A percentile compares a stretch with the other conserved stretches of the same genome.
Evolutionary conservation across 176 grass and related monocot genomes (phyloP).

Genomic region (Oryza meyeriana): DNA sequence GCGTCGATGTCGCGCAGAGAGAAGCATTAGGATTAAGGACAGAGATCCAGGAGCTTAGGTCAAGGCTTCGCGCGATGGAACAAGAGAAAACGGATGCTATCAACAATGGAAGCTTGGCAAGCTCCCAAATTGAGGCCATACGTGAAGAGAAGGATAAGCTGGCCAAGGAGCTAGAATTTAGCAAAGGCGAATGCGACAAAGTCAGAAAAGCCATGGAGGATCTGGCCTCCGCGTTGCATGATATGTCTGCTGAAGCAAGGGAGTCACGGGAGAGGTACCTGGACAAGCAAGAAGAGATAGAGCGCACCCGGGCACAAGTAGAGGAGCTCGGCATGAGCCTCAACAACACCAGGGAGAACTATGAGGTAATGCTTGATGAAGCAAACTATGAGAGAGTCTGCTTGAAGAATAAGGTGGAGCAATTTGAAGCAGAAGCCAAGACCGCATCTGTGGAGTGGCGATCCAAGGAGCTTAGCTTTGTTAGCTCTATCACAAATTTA

Average conservation of each 20-base stretch:
- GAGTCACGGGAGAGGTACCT: slow-evolving; percentile 51
- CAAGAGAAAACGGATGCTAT: slow-evolving; percentile 42
- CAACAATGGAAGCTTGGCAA: slow-evolving; percentile 41
- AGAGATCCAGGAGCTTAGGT: slow-evolving; percentile 50
- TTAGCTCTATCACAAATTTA: slow-evolving; percentile 47
- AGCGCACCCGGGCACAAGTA: slow-evolving; percentile 48
- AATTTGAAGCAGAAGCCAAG: slow-evolving; percentile 52
- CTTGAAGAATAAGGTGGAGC: slow-evolving; percentile 57
- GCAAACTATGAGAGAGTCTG: slow-evolving; percentile 66
- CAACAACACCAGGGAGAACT: slow-evolving; percentile 56
- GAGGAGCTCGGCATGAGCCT: slow-evolving; percentile 53
- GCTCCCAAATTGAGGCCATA: slow-evolving; percentile 41
- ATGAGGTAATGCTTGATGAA: slow-evolving; percentile 68
- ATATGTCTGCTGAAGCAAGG: slow-evolving; percentile 64
- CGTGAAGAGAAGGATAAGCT: slow-evolving; percentile 55
- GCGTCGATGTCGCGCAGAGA: slow-evolving; percentile 43
- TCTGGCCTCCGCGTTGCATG: slow-evolving; percentile 68
- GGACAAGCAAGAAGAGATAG: slow-evolving; percentile 54
- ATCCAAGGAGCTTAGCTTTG: slow-evolving; percentile 45
- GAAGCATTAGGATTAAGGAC: slow-evolving; percentile 43
- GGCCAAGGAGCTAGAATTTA: slow-evolving; percentile 43
- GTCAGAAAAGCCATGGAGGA: slow-evolving; percentile 76
- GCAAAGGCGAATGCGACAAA: slow-evolving; percentile 52
- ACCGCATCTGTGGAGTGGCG: slow-evolving; percentile 43
- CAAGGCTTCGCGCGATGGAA: slow-evolving; percentile 43